A percentile compares a stretch with the other conserved stretches of the same genome.
Evolutionary conservation across 352 stramenopile genomes (phyloP).

Genomic region (Phytophthora sansomeana): DNA sequence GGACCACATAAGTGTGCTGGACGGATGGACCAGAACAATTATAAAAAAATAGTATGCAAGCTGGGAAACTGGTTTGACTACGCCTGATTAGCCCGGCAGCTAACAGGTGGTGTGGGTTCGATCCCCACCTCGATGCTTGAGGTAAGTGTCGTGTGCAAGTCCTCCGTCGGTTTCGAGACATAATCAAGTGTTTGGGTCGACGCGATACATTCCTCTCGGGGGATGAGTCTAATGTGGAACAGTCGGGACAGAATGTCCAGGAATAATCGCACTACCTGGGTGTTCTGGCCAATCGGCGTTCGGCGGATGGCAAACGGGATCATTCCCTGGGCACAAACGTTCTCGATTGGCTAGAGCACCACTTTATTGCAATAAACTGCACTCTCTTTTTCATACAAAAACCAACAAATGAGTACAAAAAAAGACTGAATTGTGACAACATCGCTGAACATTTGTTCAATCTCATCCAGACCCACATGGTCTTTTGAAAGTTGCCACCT

Average conservation of each 20-base stretch:
- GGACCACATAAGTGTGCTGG: no score
- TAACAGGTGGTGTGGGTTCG: slow-evolving; percentile 17
- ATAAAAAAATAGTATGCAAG: slow-evolving; percentile 7
- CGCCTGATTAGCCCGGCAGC: slow-evolving; percentile 10
- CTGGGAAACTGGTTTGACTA: slow-evolving; percentile 13
- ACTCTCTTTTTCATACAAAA: slow-evolving; percentile 13
- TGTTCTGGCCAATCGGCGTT: slow-evolving; percentile 16
- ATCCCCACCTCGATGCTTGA: slow-evolving; percentile 24
- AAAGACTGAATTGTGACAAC: background rate
- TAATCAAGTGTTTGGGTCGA: slow-evolving; percentile 29
- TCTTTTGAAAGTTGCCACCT: background rate
- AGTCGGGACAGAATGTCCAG: slow-evolving; percentile 9
- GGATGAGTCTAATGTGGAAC: slow-evolving; percentile 30
- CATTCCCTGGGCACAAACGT: slow-evolving; percentile 22
- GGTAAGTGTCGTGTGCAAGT: slow-evolving; percentile 43
- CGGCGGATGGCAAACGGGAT: slow-evolving; percentile 15
- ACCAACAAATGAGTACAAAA: background rate
- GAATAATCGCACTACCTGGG: slow-evolving; percentile 4
- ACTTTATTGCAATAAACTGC: slow-evolving; percentile 13
- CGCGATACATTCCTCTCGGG: slow-evolving; percentile 11
- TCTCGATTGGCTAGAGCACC: slow-evolving; percentile 19
- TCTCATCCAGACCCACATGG: background rate
- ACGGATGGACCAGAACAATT: no score
- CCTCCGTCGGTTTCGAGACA: slow-evolving; percentile 38
- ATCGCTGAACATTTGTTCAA: slow-evolving; percentile 1